These are phyloP conservation scores for Nepenthes alata DNA, from an alignment of 179 eudicot species.

Conservation along the genomic window DNA sequence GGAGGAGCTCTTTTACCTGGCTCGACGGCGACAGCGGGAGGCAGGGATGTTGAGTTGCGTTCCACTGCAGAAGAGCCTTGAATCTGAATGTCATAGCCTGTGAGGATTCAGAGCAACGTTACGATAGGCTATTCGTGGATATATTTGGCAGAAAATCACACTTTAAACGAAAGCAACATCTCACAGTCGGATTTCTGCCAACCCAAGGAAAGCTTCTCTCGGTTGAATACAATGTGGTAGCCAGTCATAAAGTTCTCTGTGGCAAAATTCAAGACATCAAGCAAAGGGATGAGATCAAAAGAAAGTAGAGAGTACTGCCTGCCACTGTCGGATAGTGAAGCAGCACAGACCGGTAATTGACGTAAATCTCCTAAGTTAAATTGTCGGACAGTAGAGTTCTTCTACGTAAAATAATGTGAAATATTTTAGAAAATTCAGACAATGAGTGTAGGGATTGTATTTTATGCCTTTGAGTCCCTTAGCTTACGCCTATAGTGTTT, in stretches of 20 bases:
- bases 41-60: slow-evolving; percentile 18
- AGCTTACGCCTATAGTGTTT: too few species aligned
- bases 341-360: not conserved
- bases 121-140: not conserved
- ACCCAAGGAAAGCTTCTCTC: slow-evolving; percentile 65
- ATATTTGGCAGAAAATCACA: not conserved
- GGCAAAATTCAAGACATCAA: slow-evolving; percentile 5
- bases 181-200: slow-evolving; percentile 75
- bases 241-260: slow-evolving; percentile 94
- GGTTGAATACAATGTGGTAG: slow-evolving; percentile 73
- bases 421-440: too few species aligned
- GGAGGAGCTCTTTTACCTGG: slow-evolving; percentile 3
- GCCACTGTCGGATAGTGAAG: not conserved
- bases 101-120: not conserved
- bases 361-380: too few species aligned
- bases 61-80: slow-evolving; percentile 16
- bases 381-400: too few species aligned
- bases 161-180: slow-evolving; percentile 4
- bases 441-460: too few species aligned
- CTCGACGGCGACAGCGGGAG: slow-evolving; percentile 2
- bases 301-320: not conserved
- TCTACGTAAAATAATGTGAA: too few species aligned
- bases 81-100: slow-evolving; percentile 58
- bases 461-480: too few species aligned
- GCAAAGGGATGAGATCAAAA: not conserved